Evolutionary conservation across 371 early-diverging fungal species (phyloP).

Genomic region (Mucor lusitanicus): DNA sequence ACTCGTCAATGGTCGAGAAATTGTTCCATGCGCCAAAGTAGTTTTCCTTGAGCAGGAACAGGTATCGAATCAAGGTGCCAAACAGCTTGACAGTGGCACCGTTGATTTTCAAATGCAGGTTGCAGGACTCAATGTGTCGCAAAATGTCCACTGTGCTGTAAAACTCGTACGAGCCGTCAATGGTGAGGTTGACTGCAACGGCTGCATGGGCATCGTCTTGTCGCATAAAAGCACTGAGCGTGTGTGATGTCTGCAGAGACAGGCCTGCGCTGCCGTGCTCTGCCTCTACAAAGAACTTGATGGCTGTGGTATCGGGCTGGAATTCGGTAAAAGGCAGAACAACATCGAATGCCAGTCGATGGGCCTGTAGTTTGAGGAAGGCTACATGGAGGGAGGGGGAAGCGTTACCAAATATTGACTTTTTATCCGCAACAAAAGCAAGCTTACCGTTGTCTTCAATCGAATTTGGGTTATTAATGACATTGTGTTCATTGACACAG

Average conservation of each 20-base stretch:
- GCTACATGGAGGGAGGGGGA: slow-evolving; percentile 32
- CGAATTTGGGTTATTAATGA: slow-evolving; percentile 77
- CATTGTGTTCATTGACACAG: slow-evolving; percentile 82
- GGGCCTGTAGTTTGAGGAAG: slow-evolving; percentile 58
- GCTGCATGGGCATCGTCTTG: slow-evolving; percentile 63
- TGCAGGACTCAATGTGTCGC: slow-evolving; percentile 63
- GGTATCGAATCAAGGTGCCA: slow-evolving; percentile 72
- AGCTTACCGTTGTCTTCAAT: slow-evolving; percentile 75
- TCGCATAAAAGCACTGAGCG: slow-evolving; percentile 68
- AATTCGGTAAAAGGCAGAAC: slow-evolving; percentile 63
- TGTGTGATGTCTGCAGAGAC: slow-evolving; percentile 70
- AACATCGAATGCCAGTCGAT: slow-evolving; percentile 44
- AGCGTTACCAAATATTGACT: no score
- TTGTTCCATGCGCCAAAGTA: slow-evolving; percentile 74
- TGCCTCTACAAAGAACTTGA: slow-evolving; percentile 63
- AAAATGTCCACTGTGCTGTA: slow-evolving; percentile 57
- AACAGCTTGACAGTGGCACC: slow-evolving; percentile 65
- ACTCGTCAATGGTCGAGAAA: slow-evolving; percentile 78
- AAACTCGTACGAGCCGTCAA: slow-evolving; percentile 69
- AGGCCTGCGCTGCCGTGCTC: slow-evolving; percentile 54
- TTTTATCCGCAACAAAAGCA: no score
- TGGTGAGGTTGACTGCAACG: slow-evolving; percentile 43
- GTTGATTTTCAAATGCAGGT: slow-evolving; percentile 66
- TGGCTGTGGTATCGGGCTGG: slow-evolving; percentile 58
- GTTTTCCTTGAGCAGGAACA: slow-evolving; percentile 77